These are phyloP conservation scores for Dalbergia oliveri DNA, from an alignment of 306 rosid genomes.

Conservation along the genomic window DNA sequence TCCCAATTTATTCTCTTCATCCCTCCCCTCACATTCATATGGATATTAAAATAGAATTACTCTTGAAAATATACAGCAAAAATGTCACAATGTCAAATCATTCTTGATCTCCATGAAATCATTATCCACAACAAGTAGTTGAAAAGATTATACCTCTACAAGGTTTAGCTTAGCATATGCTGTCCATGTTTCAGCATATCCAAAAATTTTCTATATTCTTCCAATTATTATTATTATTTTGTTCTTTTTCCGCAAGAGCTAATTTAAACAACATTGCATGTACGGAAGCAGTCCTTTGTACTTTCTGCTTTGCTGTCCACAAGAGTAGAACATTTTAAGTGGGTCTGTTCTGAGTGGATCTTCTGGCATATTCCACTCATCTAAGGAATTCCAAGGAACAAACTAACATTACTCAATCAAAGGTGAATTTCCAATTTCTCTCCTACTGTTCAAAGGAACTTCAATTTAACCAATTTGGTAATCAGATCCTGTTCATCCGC, in stretches of 20 bases:
- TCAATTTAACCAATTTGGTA: neutral
- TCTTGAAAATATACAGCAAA: neutral
- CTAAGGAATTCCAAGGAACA: neutral
- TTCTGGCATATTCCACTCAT: constrained; percentile 17
- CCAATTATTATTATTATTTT: neutral
- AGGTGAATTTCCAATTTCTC: neutral
- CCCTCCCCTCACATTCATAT: too few species aligned
- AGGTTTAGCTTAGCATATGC: constrained; percentile 25
- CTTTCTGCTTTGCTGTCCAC: neutral
- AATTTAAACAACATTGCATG: neutral
- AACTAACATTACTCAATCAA: neutral
- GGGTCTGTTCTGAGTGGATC: neutral
- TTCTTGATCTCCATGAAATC: constrained; percentile 30
- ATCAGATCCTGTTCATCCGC: neutral
- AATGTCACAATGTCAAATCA: neutral
- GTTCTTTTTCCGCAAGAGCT: neutral
- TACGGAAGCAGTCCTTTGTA: constrained; percentile 6
- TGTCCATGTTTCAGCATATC: constrained; percentile 44
- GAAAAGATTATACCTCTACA: constrained; percentile 18
- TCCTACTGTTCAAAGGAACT: constrained; percentile 6
- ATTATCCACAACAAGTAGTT: constrained; percentile 12
- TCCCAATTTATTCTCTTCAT: too few species aligned
- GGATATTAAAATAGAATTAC: too few species aligned
- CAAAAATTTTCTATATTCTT: neutral
- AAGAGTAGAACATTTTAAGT: neutral